Percentiles rank a stretch among this genome's conserved stretches.
These are phyloP conservation scores for Euphorbia schlechtendalii DNA, from an alignment of 441 rosid genomes.

Conservation along the genomic window DNA sequence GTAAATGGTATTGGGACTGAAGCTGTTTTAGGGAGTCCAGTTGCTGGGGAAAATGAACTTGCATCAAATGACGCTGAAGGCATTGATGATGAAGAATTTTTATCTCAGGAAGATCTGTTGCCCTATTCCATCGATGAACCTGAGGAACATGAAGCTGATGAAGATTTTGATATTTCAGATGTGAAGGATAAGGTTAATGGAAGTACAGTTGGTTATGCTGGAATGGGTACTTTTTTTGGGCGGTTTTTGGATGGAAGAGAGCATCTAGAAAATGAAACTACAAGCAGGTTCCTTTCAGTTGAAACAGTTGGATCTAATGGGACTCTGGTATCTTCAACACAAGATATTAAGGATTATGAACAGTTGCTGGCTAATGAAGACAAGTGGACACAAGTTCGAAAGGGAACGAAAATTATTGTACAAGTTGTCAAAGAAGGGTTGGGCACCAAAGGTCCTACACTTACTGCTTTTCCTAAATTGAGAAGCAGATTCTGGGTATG, in stretches of 20 bases:
- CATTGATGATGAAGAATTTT: constrained; percentile 48
- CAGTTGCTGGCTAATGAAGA: constrained; percentile 30
- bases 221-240: constrained; percentile 36
- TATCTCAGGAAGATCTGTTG: constrained; percentile 33
- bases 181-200: constrained; percentile 49
- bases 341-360: constrained; percentile 29
- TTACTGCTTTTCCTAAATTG: constrained; percentile 84
- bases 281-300: constrained; percentile 24
- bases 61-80: constrained; percentile 36
- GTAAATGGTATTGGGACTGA: constrained; percentile 35
- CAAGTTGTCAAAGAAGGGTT: constrained; percentile 98
- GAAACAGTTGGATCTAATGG: constrained; percentile 30
- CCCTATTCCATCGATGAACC: constrained; percentile 35
- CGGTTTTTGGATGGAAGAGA: constrained; percentile 39
- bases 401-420: constrained; percentile 88
- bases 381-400: constrained; percentile 67
- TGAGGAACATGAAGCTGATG: constrained; percentile 62
- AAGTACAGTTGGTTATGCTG: constrained; percentile 40
- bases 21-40: too few relatives aligned
- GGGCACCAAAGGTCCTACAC: constrained; percentile 86
- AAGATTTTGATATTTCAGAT: constrained; percentile 55
- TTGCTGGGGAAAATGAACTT: constrained; percentile 31
- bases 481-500: constrained; percentile 96
- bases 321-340: constrained; percentile 28
- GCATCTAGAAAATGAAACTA: constrained; percentile 36